Conservation (phyloP, 202 grass and related monocot genomes). For the Cymbopogon flexuosus region DNA sequence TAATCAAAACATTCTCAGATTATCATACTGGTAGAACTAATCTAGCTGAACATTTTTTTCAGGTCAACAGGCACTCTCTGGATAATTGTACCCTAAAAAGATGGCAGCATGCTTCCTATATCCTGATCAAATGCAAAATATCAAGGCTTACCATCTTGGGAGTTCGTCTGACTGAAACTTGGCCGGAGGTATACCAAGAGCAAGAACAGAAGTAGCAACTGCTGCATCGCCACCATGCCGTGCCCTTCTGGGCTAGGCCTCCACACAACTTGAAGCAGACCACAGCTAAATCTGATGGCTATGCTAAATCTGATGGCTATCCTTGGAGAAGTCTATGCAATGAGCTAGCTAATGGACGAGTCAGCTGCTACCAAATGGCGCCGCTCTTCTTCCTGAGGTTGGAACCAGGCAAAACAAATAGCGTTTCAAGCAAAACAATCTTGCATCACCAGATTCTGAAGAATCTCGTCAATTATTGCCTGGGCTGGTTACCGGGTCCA, state of each 20-base stretch:
- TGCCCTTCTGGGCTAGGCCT: neutral
- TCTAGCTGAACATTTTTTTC: slow-evolving; percentile 10
- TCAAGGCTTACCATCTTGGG: slow-evolving; percentile 68
- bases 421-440: slow-evolving; percentile 14
- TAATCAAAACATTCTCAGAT: neutral
- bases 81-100: neutral
- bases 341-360: slow-evolving; percentile 11
- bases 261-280: neutral
- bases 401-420: slow-evolving; percentile 31
- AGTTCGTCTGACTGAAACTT: slow-evolving; percentile 45
- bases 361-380: slow-evolving; percentile 8
- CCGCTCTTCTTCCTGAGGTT: slow-evolving; percentile 5
- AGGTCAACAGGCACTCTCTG: neutral
- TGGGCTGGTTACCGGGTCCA: slow-evolving; percentile 31
- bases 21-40: slow-evolving; percentile 14
- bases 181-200: slow-evolving; percentile 34
- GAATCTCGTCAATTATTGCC: neutral
- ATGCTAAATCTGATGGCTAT: neutral
- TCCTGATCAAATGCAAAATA: slow-evolving; percentile 5
- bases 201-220: slow-evolving; percentile 46
- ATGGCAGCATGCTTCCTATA: neutral
- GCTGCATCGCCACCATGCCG: slow-evolving; percentile 8
- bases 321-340: slow-evolving; percentile 21
- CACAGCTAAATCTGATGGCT: neutral
- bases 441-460: slow-evolving; percentile 16